Percentiles rank a stretch among this genome's conserved stretches.
phyloP scores from a whole-genome alignment of 805 yeast genomes.

The Yamadazyma endophytica region DNA sequence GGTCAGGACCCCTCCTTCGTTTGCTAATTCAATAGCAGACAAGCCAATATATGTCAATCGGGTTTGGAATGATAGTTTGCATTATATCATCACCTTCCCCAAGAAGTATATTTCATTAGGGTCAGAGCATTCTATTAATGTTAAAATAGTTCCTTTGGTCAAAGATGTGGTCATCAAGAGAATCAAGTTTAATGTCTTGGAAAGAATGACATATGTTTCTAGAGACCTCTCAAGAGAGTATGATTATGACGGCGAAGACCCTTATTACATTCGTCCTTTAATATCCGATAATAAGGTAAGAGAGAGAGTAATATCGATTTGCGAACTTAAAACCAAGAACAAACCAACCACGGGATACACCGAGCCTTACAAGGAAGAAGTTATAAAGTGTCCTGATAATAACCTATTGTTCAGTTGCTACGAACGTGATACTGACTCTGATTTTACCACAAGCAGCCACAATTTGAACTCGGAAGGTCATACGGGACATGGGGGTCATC shows the following conservation, averaged over 20 bases:
- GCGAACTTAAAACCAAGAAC: conserved; percentile 58
- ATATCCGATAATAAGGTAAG: conserved; percentile 16
- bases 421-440: conserved; percentile 20
- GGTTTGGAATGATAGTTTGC: conserved; percentile 67
- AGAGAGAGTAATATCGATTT: conserved; percentile 55
- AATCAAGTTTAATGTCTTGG: conserved; percentile 61
- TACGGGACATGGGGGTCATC: background rate
- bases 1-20: conserved; percentile 53
- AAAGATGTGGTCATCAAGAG: conserved; percentile 62
- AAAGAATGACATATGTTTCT: conserved; percentile 60
- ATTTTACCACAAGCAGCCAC: conserved; percentile 2
- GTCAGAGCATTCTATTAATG: conserved; percentile 53
- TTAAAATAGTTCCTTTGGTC: conserved; percentile 62
- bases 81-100: conserved; percentile 70
- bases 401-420: conserved; percentile 59
- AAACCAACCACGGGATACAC: conserved; percentile 23
- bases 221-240: conserved; percentile 41
- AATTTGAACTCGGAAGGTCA: background rate
- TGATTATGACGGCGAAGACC: conserved; percentile 38
- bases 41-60: conserved; percentile 76
- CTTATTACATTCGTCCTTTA: conserved; percentile 15
- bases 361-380: conserved; percentile 56
- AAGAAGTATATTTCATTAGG: conserved; percentile 65
- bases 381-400: conserved; percentile 54
- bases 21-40: conserved; percentile 55